Conservation (phyloP, 192 early-diverging fungal species). For the Podila minutissima region DNA sequence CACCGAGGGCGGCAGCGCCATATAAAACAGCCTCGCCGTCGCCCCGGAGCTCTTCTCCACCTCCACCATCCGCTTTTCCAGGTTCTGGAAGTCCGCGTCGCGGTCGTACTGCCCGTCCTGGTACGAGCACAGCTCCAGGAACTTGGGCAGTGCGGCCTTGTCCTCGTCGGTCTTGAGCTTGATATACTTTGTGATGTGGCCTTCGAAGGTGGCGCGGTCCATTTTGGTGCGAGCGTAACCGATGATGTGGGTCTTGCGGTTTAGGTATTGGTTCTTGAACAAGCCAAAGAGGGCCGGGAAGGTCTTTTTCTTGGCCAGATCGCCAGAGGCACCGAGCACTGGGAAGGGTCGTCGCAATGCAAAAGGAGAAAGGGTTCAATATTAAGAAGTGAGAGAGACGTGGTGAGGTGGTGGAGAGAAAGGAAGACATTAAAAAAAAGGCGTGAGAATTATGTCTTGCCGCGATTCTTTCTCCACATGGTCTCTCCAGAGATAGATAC, state of each 20-base stretch:
- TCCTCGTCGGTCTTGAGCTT: constrained; percentile 72
- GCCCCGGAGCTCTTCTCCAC: constrained; percentile 62
- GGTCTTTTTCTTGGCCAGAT: constrained; percentile 98
- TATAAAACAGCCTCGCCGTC: constrained; percentile 89
- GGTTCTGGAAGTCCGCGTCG: constrained; percentile 70
- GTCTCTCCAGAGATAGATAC: neutral
- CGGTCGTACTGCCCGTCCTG: constrained; percentile 88
- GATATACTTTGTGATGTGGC: constrained; percentile 75
- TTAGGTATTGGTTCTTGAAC: constrained; percentile 86
- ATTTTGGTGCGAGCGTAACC: constrained; percentile 94
- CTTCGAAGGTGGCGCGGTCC: constrained; percentile 75
- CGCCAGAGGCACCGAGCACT: constrained; percentile 92
- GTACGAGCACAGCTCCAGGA: constrained; percentile 81
- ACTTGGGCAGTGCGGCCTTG: constrained; percentile 63
- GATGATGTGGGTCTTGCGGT: constrained; percentile 77
- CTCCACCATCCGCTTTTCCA: constrained; percentile 69
- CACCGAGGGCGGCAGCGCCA: constrained; percentile 96
- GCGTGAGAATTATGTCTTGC: neutral
- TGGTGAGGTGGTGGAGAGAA: neutral
- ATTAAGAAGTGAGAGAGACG: neutral
- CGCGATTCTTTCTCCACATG: neutral
- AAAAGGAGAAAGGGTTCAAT: neutral
- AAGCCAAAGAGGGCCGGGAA: constrained; percentile 96
- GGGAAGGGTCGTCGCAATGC: neutral
- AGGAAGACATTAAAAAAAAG: neutral